Base-by-base conservation (phyloP, 2,329 filamentous ascomycete genomes). In the Xylaria sp. region DNA sequence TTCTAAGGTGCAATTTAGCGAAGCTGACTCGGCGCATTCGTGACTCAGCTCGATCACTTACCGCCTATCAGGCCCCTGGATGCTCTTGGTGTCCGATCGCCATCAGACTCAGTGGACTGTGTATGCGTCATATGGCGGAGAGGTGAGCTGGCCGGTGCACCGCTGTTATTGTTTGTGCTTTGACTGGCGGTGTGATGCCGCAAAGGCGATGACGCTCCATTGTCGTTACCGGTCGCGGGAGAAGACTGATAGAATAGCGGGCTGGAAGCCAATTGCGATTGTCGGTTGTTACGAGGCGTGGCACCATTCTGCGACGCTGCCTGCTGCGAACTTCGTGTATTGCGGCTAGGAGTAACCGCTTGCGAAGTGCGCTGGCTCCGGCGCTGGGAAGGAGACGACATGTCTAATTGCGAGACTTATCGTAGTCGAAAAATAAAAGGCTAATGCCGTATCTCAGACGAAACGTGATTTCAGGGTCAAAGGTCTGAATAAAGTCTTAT, bases 221-320 rank as follows among this genome's bases (percentile, higher is more conserved):
- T 70, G 12, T 79, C 78, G 54, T 79, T 67, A 52, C 68, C 76
- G 46, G 72, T 73, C 7, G 72, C 73, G 17, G 72, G 73, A 9
- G 82, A 79, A 2, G 82, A 87, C 70, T 84, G 87, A 77, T 89
- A 96, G 77, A 92, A 91, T 67, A 97, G 83, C 42, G 94, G 94
- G 61, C 93, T 96, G 3, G 92, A 95, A 4, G 87, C 86, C 65
- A 89, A 80, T 69, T 83, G 81, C 21, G 82, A 82, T 21, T 77
- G 69, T 35, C 79, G 78, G 53, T 75, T 78, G 58, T 77, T 76
- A 53, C 81, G 80, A 65, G 84, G 83, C 54, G 83, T 84, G 45
- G 74, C 75, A 37, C 57, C 67, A 63, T 69, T 72, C 68, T 73
- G 62, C 59, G 68, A 67, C 51, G 67, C 40, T 23, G 68, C 71